Percentiles rank a stretch among this genome's conserved stretches.
Conservation (phyloP, 2,329 filamentous ascomycete genomes). For the Fusarium sp. region DNA sequence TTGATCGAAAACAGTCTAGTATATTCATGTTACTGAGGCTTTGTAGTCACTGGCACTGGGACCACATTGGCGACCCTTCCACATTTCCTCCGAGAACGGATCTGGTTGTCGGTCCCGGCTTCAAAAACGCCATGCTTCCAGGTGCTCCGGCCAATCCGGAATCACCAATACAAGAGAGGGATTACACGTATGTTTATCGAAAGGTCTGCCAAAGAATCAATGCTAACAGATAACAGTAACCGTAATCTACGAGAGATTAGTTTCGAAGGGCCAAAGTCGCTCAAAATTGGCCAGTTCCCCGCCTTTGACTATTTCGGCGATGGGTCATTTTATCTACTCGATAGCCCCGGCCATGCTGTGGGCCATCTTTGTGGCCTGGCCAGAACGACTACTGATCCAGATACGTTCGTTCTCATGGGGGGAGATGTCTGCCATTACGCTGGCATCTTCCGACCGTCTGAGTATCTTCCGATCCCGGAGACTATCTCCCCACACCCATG, state of each 20-base stretch:
- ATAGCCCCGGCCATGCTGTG: slow-evolving; percentile 54
- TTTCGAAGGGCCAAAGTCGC: slow-evolving; percentile 36
- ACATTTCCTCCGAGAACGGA: slow-evolving; percentile 59
- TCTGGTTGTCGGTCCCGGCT: slow-evolving; percentile 64
- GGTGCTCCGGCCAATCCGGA: slow-evolving; percentile 57
- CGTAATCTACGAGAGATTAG: slow-evolving; percentile 46
- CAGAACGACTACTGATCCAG: slow-evolving; percentile 47
- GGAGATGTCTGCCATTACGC: slow-evolving; percentile 57
- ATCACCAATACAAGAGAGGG: slow-evolving; percentile 49
- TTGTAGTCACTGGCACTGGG: slow-evolving; percentile 59
- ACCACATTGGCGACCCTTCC: slow-evolving; percentile 63
- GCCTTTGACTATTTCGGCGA: slow-evolving; percentile 58
- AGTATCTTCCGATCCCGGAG: slow-evolving; percentile 49
- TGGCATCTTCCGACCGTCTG: slow-evolving; percentile 52
- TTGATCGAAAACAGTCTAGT: accelerated
- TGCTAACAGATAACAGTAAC: slow-evolving; percentile 11
- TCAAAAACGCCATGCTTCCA: slow-evolving; percentile 58
- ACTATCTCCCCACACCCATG: slow-evolving; percentile 42
- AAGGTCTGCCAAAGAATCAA: accelerated
- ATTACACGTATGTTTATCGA: slow-evolving; percentile 45
- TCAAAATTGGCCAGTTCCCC: slow-evolving; percentile 52
- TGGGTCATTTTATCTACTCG: slow-evolving; percentile 55
- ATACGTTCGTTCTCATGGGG: slow-evolving; percentile 56
- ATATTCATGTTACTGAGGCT: not conserved
- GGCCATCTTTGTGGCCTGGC: slow-evolving; percentile 57